phyloP scores from a whole-genome alignment of 1,139 yeast species.

The Insectozyma bohioensis region DNA sequence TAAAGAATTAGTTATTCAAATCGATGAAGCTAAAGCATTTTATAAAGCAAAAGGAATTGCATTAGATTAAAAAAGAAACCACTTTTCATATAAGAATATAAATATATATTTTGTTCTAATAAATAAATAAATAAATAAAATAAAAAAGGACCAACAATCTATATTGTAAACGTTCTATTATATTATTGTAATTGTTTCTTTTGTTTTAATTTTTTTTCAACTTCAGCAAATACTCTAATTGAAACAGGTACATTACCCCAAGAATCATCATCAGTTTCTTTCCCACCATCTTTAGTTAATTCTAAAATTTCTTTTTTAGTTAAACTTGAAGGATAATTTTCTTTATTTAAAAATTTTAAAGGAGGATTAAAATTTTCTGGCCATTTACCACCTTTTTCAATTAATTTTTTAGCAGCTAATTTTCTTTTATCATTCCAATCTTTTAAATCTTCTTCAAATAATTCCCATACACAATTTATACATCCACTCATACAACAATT shows the following conservation, averaged over 20 bases:
- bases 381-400: conserved; percentile 62
- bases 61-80: conserved; percentile 34
- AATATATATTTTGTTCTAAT: not conserved
- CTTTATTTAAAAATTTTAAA: conserved; percentile 26
- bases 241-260: conserved; percentile 77
- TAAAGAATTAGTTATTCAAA: conserved; percentile 61
- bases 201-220: conserved; percentile 65
- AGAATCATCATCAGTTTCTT: conserved; percentile 26
- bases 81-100: not conserved
- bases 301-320: conserved; percentile 26
- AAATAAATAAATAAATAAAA: conserved; percentile 11
- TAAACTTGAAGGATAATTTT: conserved; percentile 34
- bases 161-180: conserved; percentile 6
- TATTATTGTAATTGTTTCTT: conserved; percentile 18
- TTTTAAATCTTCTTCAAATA: conserved; percentile 80
- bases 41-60: conserved; percentile 58
- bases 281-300: conserved; percentile 8
- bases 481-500: conserved; percentile 99
- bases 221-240: conserved; percentile 78
- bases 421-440: conserved; percentile 70
- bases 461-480: conserved; percentile 94
- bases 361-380: conserved; percentile 83
- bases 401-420: conserved; percentile 59
- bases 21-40: conserved; percentile 64
- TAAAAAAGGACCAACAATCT: conserved; percentile 2